Evolutionary conservation across 441 rosid species (phyloP).

Genomic region (Croton laevigatus): DNA sequence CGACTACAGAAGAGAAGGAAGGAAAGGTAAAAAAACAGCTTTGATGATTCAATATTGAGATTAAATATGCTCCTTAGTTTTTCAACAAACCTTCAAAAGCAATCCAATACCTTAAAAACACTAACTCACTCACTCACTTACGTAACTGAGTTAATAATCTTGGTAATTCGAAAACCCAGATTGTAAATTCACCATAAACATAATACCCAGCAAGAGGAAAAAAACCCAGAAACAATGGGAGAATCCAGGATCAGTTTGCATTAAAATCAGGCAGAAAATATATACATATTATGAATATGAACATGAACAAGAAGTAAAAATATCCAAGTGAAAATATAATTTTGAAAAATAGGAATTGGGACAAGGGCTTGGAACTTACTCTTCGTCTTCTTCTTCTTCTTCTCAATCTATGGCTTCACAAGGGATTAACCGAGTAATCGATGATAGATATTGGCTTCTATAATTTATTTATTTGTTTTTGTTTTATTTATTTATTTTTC

Average conservation of each 20-base stretch:
- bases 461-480: no score
- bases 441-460: not conserved
- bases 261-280: not conserved
- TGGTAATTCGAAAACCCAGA: not conserved
- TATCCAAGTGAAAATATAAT: not conserved
- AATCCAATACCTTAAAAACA: slow-evolving; percentile 18
- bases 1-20: not conserved
- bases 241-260: not conserved
- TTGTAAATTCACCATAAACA: not conserved
- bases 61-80: not conserved
- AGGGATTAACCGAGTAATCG: slow-evolving; percentile 9
- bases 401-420: slow-evolving; percentile 5
- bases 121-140: not conserved
- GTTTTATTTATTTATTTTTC: no score
- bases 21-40: not conserved
- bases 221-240: not conserved
- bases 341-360: not conserved
- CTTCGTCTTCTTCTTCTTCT: no score
- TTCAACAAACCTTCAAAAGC: slow-evolving; percentile 29
- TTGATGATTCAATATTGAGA: not conserved
- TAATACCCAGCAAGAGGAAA: not conserved
- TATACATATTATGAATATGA: not conserved
- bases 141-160: not conserved
- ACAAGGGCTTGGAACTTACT: not conserved
- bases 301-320: not conserved